Evolutionary conservation across 305 asterid species (phyloP), one percentile per base, ranked within the genome.

Genomic region (Rubia tinctorum): DNA sequence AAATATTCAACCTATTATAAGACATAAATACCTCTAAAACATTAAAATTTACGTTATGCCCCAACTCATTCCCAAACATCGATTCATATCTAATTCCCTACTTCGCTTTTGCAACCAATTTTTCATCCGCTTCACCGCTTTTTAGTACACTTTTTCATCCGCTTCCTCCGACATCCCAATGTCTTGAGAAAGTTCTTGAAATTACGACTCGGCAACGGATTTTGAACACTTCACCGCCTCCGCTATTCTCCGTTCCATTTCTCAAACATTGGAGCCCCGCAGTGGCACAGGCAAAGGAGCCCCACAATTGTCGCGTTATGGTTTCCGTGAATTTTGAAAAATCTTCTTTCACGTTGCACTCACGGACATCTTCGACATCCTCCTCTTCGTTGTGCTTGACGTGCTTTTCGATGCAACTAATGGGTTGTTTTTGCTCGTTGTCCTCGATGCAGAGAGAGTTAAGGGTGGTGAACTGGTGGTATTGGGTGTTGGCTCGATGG

Each of bases 241-340:
- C 73, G 30, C 79, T 79, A 43, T 81, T 53, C 78, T 79, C 75
- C 70, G 79, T 78, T 77, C 86, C 10, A 22, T 14, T 43, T 7
- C 73, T 10, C 69, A 39, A 20, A 71, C 69, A 68, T 2, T 84
- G 56, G 81, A 77, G 74, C 75, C 80, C 56, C 23, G 72, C 39
- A 43, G 80, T 18, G 81, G 80, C 6, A 78, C 84, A 10, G 78
- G 87, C 0, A 87, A 85, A 0, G 92, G 91, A 20, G 98, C 97
- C 97, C 97, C 95, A 86, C n/a, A 93, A 73, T 73, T 91, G 97
- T 43, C 96, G 94, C 63, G 87, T 79, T 67, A 93, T 79, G 76
- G 89, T 85, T 75, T 93, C 97, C 60, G 66, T 89, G 20, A 93
- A 70, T 84, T 93, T 96, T 44, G 98, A 91, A 39, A 93, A 81